Conservation (phyloP, 306 rosid species). For the Fagus sylvatica region DNA sequence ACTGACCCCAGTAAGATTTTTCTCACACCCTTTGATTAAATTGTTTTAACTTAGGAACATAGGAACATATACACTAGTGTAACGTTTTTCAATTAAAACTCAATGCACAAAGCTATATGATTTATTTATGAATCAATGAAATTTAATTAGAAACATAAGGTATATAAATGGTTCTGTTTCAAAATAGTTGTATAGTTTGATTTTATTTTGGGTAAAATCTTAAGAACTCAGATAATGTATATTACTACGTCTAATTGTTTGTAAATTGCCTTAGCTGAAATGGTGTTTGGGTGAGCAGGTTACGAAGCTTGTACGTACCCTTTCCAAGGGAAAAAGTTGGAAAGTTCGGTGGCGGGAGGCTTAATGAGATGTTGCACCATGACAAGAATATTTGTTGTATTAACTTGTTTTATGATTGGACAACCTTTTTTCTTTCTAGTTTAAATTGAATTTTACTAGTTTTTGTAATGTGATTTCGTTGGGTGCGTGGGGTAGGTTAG, state of each 20-base stretch:
- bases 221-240: not conserved
- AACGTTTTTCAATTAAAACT: no score
- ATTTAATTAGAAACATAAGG: no score
- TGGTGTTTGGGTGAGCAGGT: slow-evolving; percentile 42
- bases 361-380: slow-evolving; percentile 9
- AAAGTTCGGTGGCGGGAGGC: slow-evolving; percentile 36
- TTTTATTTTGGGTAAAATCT: no score
- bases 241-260: not conserved
- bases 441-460: not conserved
- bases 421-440: not conserved
- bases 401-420: not conserved
- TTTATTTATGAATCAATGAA: no score
- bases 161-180: no score
- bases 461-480: not conserved
- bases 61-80: no score
- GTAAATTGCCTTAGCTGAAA: no score
- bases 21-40: no score
- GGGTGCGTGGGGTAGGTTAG: no score
- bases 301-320: slow-evolving; percentile 55
- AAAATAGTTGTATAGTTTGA: no score
- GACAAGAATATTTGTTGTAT: not conserved
- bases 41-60: no score
- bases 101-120: no score
- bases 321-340: slow-evolving; percentile 17
- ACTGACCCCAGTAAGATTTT: slow-evolving; percentile 64